phyloP scores from a whole-genome alignment of 208 protist genomes.

The Acanthamoeba castellanii region DNA sequence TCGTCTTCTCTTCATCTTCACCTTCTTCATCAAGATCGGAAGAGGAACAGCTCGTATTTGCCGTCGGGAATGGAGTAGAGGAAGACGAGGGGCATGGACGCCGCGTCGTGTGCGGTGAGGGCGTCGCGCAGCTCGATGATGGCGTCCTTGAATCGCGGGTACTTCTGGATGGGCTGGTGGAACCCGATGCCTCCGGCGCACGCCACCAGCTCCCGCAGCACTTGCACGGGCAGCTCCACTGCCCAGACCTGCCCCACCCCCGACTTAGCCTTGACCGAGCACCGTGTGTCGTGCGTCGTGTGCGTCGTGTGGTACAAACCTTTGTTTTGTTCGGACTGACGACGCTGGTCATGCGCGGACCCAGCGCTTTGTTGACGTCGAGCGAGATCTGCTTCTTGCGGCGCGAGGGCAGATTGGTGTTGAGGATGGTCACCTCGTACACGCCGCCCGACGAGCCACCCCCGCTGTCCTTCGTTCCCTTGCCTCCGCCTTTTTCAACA shows the following conservation, averaged over 20 bases:
- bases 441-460: not conserved
- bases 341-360: conserved; percentile 1
- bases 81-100: conserved; percentile 44
- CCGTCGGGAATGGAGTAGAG: conserved; percentile 35
- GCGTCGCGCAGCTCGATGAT: conserved; percentile 61
- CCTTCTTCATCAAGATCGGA: not conserved
- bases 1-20: too few species aligned
- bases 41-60: conserved; percentile 66
- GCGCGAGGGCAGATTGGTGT: conserved; percentile 9
- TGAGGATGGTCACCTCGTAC: conserved; percentile 56
- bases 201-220: conserved; percentile 52
- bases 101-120: conserved; percentile 6
- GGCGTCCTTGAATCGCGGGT: conserved; percentile 49
- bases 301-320: not conserved
- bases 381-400: conserved; percentile 59
- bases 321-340: conserved; percentile 32
- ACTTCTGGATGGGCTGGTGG: conserved; percentile 68
- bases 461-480: conserved; percentile 3
- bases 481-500: not conserved
- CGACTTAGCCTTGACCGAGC: not conserved
- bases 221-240: conserved; percentile 60
- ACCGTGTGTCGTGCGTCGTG: not conserved
- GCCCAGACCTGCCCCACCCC: conserved; percentile 21
- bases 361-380: conserved; percentile 43
- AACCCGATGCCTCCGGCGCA: not conserved